Evolutionary conservation across 208 protist genomes (phyloP).

Genomic region (Acanthamoeba lenticulata): DNA sequence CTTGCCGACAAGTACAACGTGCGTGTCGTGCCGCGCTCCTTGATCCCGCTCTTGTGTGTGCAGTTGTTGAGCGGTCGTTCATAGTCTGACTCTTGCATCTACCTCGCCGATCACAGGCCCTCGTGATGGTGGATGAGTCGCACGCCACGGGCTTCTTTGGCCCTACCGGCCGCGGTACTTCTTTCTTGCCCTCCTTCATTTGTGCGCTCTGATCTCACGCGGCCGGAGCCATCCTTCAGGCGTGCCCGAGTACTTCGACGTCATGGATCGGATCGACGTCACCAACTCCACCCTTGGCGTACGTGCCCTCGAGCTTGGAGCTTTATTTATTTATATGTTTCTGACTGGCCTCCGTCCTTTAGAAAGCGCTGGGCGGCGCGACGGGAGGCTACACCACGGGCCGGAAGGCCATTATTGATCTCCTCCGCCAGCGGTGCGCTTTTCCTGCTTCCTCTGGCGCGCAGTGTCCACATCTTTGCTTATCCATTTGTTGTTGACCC

Average conservation of each 20-base stretch:
- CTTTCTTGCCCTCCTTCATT: neutral
- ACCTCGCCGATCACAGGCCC: neutral
- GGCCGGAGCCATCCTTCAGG: constrained; percentile 73
- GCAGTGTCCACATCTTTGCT: neutral
- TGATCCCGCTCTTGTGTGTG: too few species aligned
- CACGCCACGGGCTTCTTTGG: constrained; percentile 91
- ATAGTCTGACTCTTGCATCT: neutral
- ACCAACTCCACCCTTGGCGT: constrained; percentile 89
- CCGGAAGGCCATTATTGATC: constrained; percentile 86
- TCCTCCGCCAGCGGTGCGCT: constrained; percentile 87
- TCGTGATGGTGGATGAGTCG: constrained; percentile 90
- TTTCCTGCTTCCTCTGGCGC: neutral
- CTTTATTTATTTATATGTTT: too few species aligned
- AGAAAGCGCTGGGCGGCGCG: constrained; percentile 64
- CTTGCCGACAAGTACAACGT: constrained; percentile 88
- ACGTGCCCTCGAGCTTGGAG: neutral
- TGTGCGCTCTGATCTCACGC: neutral
- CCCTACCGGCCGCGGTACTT: constrained; percentile 79
- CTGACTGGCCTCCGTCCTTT: too few species aligned
- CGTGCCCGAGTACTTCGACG: constrained; percentile 80
- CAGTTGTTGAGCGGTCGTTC: too few species aligned
- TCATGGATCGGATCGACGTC: constrained; percentile 87
- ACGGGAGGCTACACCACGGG: constrained; percentile 87
- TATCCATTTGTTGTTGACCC: neutral
- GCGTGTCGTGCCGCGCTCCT: neutral